Base-by-base conservation (phyloP, 768 basidiomycete genomes). In the Tephrocybe sp. region DNA sequence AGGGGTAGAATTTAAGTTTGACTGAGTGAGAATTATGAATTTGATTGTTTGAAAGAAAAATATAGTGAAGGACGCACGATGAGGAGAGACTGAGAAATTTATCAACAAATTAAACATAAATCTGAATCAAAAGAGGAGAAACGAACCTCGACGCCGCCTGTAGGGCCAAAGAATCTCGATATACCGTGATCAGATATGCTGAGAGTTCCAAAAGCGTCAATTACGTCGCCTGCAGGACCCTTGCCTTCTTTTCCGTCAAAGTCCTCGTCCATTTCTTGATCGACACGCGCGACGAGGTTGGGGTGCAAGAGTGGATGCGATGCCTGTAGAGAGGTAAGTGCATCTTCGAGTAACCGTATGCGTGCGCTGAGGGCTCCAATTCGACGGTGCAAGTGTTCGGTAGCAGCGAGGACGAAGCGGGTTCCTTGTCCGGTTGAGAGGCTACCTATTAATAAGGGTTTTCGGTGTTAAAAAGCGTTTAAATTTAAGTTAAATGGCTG, bases 351-450 rank as follows among this genome's bases (percentile, higher is more conserved):
- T 33, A 55, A 42, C 29, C 77, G 74, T 40, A 86, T 77, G 25
- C 84, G 75, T 7, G 70, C 67, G 53, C 74, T 69, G 65, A 86
- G 76, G 49, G 68, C 68, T 8, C 76, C 58, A 45, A 84, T 79
- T 42, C 75, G 75, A 36, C 72, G 73, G 63, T 86, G 82, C 15
- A 84, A 76, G 42, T 84, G 83, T 58, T 82, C 83, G 5, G 83
- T 84, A 9, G 79, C 82, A 3, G 83, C 83, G 31, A 84, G 69
- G 13, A 84, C 82, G 52, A 82, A 82, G 1, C 88, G 77, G 47
- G 85, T 86, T 51, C 85, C 85, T 65, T 88, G 83, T 11, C 86
- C 86, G n/a, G 86, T 88, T 0, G 86, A 78, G n/a, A 88, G 69
- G 58, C 83, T 86, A 19, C 84, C 84, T 86, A 52, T 53, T 36